A percentile compares a stretch with the other conserved stretches of the same genome.
Evolutionary conservation across 352 stramenopile species (phyloP).

Genomic region (Phytophthora tentaculata): DNA sequence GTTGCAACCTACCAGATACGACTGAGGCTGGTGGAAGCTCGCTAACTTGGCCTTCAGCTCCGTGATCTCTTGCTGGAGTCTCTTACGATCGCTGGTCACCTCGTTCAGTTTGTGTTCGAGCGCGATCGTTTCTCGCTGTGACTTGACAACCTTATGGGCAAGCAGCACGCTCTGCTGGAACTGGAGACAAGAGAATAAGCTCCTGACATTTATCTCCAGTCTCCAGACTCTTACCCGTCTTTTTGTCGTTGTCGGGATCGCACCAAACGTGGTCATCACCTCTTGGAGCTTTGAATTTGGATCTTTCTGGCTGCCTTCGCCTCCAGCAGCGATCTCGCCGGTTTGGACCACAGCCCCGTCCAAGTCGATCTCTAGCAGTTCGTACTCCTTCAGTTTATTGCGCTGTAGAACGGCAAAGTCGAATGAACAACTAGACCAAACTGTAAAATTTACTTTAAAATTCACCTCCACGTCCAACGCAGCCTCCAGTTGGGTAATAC

Average conservation of each 20-base stretch:
- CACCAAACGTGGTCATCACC: slow-evolving; percentile 63
- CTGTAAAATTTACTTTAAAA: background rate
- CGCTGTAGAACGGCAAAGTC: slow-evolving; percentile 29
- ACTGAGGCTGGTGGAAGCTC: slow-evolving; percentile 73
- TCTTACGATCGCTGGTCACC: slow-evolving; percentile 31
- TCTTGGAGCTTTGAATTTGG: slow-evolving; percentile 40
- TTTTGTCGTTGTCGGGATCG: slow-evolving; percentile 71
- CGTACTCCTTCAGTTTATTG: slow-evolving; percentile 73
- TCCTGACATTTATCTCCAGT: background rate
- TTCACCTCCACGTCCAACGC: slow-evolving; percentile 61
- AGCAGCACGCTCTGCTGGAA: slow-evolving; percentile 80
- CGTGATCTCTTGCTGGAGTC: slow-evolving; percentile 38
- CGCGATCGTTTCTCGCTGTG: slow-evolving; percentile 56
- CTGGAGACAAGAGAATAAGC: slow-evolving; percentile 29
- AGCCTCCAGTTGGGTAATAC: slow-evolving; percentile 63
- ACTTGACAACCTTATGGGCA: slow-evolving; percentile 73
- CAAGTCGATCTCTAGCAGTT: slow-evolving; percentile 76
- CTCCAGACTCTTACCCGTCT: slow-evolving; percentile 48
- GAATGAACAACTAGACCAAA: background rate
- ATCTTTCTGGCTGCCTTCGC: background rate
- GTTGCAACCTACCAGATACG: slow-evolving; percentile 58
- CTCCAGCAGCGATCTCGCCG: slow-evolving; percentile 40
- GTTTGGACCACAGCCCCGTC: slow-evolving; percentile 73
- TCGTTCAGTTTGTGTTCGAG: slow-evolving; percentile 48
- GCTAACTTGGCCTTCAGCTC: slow-evolving; percentile 47